These are phyloP conservation scores for Fusarium proliferatum DNA, from an alignment of 2,329 filamentous ascomycete species.

Conservation along the genomic window DNA sequence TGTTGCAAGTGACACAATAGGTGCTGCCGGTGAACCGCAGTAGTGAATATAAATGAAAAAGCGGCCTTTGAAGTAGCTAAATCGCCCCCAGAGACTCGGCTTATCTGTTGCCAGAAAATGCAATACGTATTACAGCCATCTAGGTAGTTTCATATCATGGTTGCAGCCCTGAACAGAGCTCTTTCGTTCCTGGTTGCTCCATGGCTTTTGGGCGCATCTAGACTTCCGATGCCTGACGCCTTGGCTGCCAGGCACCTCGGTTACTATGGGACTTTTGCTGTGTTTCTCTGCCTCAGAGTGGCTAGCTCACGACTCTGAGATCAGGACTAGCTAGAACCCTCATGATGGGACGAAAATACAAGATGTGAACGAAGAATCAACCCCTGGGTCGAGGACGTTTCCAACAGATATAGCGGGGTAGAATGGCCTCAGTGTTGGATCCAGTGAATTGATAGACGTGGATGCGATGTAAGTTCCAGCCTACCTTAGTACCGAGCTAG, in stretches of 20 bases:
- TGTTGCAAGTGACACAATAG: background rate
- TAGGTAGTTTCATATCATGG: constrained; percentile 6
- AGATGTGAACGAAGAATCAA: constrained; percentile 4
- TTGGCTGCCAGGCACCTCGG: constrained; percentile 13
- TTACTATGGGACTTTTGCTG: constrained; percentile 3
- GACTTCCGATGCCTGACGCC: constrained; percentile 11
- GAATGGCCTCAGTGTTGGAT: constrained; percentile 20
- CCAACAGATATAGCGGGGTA: constrained; percentile 15
- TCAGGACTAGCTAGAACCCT: constrained; percentile 1
- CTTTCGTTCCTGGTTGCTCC: constrained; percentile 7
- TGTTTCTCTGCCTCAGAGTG: background rate
- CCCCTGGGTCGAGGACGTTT: constrained; percentile 21
- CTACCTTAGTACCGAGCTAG: background rate
- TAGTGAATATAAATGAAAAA: background rate
- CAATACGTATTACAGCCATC: background rate
- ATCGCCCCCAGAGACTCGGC: background rate
- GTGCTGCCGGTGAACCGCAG: background rate
- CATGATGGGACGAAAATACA: constrained; percentile 4
- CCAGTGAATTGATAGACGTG: background rate
- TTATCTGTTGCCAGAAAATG: constrained; percentile 3
- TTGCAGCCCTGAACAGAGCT: background rate
- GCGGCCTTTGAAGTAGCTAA: background rate
- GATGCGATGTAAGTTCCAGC: background rate
- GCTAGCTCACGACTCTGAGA: constrained; percentile 8
- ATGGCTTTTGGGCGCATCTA: constrained; percentile 25